Evolutionary conservation across 352 stramenopile species (phyloP).

Genomic region (Phytopythium oedochilum): DNA sequence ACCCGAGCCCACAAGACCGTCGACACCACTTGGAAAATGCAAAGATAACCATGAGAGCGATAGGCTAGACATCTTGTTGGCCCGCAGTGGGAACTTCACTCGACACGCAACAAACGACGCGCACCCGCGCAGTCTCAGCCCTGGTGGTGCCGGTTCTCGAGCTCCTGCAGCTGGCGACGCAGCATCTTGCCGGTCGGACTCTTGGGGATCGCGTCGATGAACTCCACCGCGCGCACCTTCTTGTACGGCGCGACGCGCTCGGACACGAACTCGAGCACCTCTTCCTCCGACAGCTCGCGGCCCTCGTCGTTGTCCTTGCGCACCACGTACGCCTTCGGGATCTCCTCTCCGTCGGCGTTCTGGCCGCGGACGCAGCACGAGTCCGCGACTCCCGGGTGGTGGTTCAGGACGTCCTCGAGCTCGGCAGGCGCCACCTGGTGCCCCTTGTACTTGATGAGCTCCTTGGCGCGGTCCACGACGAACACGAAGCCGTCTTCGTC

Average conservation of each 20-base stretch:
- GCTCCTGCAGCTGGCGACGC: slow-evolving; percentile 58
- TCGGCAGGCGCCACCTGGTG: slow-evolving; percentile 90
- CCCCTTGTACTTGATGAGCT: slow-evolving; percentile 94
- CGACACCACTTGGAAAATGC: too few relatives aligned
- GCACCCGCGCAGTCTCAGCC: not conserved
- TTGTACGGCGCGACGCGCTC: slow-evolving; percentile 84
- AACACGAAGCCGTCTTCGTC: slow-evolving; percentile 91
- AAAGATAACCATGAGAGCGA: too few relatives aligned
- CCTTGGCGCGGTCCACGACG: slow-evolving; percentile 90
- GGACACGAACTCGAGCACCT: slow-evolving; percentile 84
- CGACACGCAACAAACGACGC: not conserved
- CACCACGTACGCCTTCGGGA: slow-evolving; percentile 90
- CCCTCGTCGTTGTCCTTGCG: slow-evolving; percentile 36
- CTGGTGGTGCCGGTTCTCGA: slow-evolving; percentile 22
- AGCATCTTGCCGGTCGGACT: slow-evolving; percentile 90
- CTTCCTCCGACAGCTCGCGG: slow-evolving; percentile 41
- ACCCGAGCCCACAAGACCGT: too few relatives aligned
- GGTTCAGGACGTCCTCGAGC: slow-evolving; percentile 88
- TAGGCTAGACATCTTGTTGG: too few relatives aligned
- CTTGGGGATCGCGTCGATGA: slow-evolving; percentile 89
- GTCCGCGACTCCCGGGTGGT: slow-evolving; percentile 77
- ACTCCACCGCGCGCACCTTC: slow-evolving; percentile 82
- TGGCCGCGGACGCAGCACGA: slow-evolving; percentile 53
- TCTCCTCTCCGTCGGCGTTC: slow-evolving; percentile 79
- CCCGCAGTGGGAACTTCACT: not conserved